Evolutionary conservation across 2,329 filamentous ascomycete species (phyloP).

Genomic region (Volutella citrinella): DNA sequence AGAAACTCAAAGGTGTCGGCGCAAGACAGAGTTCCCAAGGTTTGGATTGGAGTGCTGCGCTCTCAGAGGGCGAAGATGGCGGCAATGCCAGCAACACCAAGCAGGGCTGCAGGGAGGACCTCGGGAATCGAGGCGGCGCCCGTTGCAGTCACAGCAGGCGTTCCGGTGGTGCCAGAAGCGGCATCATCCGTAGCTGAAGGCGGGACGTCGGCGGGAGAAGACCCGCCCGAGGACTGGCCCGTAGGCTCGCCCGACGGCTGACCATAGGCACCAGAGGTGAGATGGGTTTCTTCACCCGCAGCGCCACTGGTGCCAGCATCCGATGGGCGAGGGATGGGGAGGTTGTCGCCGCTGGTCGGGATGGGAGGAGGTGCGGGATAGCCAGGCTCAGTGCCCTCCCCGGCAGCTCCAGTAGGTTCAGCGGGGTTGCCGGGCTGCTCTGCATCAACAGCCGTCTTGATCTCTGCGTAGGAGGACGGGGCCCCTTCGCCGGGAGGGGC

Average conservation of each 20-base stretch:
- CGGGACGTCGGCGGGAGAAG: conserved; percentile 9
- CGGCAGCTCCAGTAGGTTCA: conserved; percentile 7
- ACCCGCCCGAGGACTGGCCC: conserved; percentile 10
- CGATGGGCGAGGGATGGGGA: conserved; percentile 8
- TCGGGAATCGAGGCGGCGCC: conserved; percentile 26
- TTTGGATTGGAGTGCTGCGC: too few relatives aligned
- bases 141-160: conserved; percentile 28
- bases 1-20: too few relatives aligned
- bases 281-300: conserved; percentile 14
- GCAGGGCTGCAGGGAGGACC: conserved; percentile 16
- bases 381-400: conserved; percentile 7
- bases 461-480: too few relatives aligned
- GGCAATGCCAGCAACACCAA: conserved; percentile 26
- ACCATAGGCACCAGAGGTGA: conserved; percentile 16
- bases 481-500: conserved; percentile 5
- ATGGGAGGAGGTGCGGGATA: conserved; percentile 14
- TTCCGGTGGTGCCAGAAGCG: conserved; percentile 21
- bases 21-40: too few relatives aligned
- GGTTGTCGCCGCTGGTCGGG: conserved; percentile 13
- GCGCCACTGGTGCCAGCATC: conserved; percentile 17
- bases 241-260: conserved; percentile 16
- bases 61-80: conserved; percentile 25
- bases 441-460: too few relatives aligned
- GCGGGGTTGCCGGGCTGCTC: conserved; percentile 13
- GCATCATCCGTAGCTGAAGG: conserved; percentile 16